A percentile compares a stretch with the other conserved stretches of the same genome.
phyloP scores from a whole-genome alignment of 2,329 filamentous ascomycete species.

The Phyllosticta capitalensis region DNA sequence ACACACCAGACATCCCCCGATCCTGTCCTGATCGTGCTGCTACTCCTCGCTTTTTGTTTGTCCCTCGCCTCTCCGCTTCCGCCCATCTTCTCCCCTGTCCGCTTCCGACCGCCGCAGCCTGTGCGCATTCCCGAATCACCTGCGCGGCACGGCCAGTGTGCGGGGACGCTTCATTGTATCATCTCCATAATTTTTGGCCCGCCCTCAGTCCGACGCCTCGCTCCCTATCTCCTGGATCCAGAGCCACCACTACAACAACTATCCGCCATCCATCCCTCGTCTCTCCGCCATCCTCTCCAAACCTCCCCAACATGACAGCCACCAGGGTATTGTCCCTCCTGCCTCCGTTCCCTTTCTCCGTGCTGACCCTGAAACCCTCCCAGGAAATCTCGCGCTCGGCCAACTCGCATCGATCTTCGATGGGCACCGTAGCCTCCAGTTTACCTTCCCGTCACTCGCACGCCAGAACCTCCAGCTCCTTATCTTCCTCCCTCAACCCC shows the following conservation, averaged over 20 bases:
- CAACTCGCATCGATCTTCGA: constrained; percentile 36
- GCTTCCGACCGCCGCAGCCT: not conserved
- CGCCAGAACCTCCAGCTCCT: constrained; percentile 53
- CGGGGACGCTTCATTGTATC: constrained; percentile 12
- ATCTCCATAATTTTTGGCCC: constrained; percentile 13
- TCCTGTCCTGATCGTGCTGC: not conserved
- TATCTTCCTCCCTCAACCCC: constrained; percentile 67
- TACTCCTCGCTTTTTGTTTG: not conserved
- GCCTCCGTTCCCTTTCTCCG: constrained; percentile 14
- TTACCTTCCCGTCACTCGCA: constrained; percentile 42
- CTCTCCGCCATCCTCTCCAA: not conserved
- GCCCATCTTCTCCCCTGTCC: not conserved
- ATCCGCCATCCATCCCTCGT: not conserved
- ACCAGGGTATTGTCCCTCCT: constrained; percentile 23
- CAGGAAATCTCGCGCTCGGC: constrained; percentile 34
- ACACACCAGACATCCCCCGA: not conserved
- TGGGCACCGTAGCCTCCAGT: constrained; percentile 49
- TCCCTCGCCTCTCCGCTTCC: constrained; percentile 1
- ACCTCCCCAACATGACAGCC: constrained; percentile 25
- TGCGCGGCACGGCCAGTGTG: constrained; percentile 6
- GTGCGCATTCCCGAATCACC: not conserved
- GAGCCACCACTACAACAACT: constrained; percentile 7
- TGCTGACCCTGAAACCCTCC: constrained; percentile 20
- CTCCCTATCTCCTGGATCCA: constrained; percentile 9
- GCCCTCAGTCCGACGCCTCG: constrained; percentile 3